Evolutionary conservation across 2,329 filamentous ascomycete genomes (phyloP).

Genomic region (Cercospora janseana): DNA sequence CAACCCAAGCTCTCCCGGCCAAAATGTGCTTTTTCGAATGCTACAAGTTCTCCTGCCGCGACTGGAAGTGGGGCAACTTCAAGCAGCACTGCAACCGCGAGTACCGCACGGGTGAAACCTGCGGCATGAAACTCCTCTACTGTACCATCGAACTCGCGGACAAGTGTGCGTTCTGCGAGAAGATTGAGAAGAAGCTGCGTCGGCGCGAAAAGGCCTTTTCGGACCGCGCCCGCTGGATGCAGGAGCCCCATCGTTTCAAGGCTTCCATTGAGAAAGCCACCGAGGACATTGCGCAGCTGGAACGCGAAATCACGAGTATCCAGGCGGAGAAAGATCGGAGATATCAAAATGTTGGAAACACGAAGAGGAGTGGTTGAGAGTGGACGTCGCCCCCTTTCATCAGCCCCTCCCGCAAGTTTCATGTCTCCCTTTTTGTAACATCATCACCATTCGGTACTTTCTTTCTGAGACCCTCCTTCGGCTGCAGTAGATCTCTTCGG

Average conservation of each 20-base stretch:
- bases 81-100: slow-evolving; percentile 90
- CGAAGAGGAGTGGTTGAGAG: slow-evolving; percentile 20
- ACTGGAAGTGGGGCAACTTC: slow-evolving; percentile 94
- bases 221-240: slow-evolving; percentile 73
- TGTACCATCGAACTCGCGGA: slow-evolving; percentile 62
- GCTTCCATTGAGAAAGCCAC: slow-evolving; percentile 65
- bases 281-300: slow-evolving; percentile 70
- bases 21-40: slow-evolving; percentile 95
- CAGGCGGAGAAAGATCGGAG: slow-evolving; percentile 31
- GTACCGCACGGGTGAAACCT: slow-evolving; percentile 93
- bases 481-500: too few species aligned
- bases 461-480: too few species aligned
- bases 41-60: slow-evolving; percentile 78
- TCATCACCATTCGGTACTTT: too few species aligned
- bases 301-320: slow-evolving; percentile 67
- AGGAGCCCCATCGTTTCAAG: slow-evolving; percentile 61
- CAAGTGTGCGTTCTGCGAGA: slow-evolving; percentile 81
- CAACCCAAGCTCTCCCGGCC: background rate
- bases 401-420: background rate
- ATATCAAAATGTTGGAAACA: slow-evolving; percentile 30
- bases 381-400: background rate
- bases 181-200: slow-evolving; percentile 80
- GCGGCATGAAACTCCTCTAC: slow-evolving; percentile 89
- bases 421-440: background rate
- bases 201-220: slow-evolving; percentile 70